phyloP scores from a whole-genome alignment of 192 early-diverging fungal genomes.

The Backusella psychrophila region DNA sequence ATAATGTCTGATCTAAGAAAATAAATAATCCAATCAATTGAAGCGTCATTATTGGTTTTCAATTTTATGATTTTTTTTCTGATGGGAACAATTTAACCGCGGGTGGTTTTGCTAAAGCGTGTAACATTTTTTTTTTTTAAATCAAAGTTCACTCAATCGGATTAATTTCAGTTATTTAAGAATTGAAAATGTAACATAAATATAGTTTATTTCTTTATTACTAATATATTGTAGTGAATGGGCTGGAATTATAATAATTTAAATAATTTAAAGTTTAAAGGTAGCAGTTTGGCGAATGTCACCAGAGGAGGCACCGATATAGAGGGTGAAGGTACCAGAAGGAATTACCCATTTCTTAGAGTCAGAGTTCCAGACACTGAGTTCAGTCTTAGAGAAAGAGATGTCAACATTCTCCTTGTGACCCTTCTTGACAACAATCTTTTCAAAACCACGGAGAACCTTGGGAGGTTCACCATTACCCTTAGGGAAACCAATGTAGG shows the following conservation, averaged over 20 bases:
- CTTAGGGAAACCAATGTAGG: conserved; percentile 41
- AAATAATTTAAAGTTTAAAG: conserved; percentile 15
- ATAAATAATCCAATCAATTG: neutral
- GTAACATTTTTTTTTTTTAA: neutral
- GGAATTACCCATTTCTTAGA: conserved; percentile 42
- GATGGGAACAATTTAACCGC: neutral
- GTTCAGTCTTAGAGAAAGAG: conserved; percentile 38
- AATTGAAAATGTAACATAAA: neutral
- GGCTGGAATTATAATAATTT: neutral
- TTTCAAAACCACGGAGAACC: conserved; percentile 36
- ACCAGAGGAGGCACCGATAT: conserved; percentile 49
- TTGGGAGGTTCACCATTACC: conserved; percentile 41
- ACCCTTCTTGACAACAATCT: conserved; percentile 14
- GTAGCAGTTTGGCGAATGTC: conserved; percentile 40
- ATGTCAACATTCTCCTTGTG: conserved; percentile 34
- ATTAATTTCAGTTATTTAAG: neutral
- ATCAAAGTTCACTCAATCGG: neutral
- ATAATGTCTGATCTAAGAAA: neutral
- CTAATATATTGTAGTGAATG: neutral
- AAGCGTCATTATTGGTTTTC: neutral
- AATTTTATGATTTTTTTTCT: neutral
- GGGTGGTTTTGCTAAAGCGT: neutral
- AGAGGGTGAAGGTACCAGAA: conserved; percentile 45
- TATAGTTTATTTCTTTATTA: neutral
- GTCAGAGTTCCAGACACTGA: conserved; percentile 46